phyloP scores from a whole-genome alignment of 1,284 basidiomycete genomes.

The Moesziomyces antarcticus region DNA sequence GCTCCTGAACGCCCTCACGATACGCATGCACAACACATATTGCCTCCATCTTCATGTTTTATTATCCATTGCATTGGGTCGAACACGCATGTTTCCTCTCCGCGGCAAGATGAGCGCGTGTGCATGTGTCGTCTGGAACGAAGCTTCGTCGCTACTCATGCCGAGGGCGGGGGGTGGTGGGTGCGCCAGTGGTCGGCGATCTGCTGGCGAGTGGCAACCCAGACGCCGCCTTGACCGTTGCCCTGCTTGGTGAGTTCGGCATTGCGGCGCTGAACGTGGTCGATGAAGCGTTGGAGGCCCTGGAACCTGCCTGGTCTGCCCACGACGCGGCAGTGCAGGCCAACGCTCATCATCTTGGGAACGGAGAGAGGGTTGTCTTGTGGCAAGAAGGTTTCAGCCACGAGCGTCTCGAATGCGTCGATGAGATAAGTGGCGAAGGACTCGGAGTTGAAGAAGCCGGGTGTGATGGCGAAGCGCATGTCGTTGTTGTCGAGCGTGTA shows the following conservation, averaged over 20 bases:
- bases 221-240: conserved; percentile 62
- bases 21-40: not conserved
- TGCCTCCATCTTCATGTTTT: not conserved
- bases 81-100: not conserved
- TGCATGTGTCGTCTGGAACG: not conserved
- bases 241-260: conserved; percentile 46
- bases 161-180: conserved; percentile 61
- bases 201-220: conserved; percentile 69
- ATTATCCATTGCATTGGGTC: not conserved
- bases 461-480: conserved; percentile 68
- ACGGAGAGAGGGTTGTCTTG: conserved; percentile 35
- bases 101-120: not conserved
- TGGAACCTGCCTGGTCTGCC: conserved; percentile 69
- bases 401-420: conserved; percentile 68
- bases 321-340: conserved; percentile 69
- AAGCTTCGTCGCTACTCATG: not conserved
- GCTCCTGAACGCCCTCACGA: conserved; percentile 8
- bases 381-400: conserved; percentile 61
- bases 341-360: conserved; percentile 70
- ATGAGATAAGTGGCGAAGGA: conserved; percentile 68
- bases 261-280: conserved; percentile 61
- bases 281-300: conserved; percentile 68
- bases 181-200: conserved; percentile 69
- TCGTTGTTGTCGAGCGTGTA: conserved; percentile 69
- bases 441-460: conserved; percentile 68